Evolutionary conservation across 352 stramenopile genomes (phyloP), one percentile per base, ranked within the genome.

Genomic region (Phytophthora kernoviae): DNA sequence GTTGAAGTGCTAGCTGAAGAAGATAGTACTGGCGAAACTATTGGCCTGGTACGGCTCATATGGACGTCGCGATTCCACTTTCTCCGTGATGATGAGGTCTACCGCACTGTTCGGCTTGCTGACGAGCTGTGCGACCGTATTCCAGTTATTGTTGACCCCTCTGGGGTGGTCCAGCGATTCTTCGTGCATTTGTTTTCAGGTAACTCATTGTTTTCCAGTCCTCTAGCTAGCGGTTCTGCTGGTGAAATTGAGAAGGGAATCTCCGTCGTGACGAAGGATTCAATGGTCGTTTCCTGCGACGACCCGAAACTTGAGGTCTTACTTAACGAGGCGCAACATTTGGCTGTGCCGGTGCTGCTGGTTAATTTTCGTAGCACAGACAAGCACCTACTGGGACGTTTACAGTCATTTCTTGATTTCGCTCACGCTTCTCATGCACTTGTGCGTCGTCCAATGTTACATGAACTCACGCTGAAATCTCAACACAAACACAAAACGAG

Each of bases 151-250:
- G 45, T 87, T 0, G 80, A 90, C 30, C 20, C 42, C 0, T 66
- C 52, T 0, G 79, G 76, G 0, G 34, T 86, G 12, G 37, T 84
- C 0, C 80, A 88, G 62, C 62, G 68, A 8, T 71, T 79, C 26
- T 63, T 90, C 6, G 58, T 87, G 4, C 66, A 81, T 15, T 58
- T 76, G 2, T 88, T 90, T 58, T 85, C 60, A 1, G 76, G 70
- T 0, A 42, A 77, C 11, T 58, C 70, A 4, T 45, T 81, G 9
- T 79, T 80, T 48, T 64, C 70, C 2, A 51, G 49, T 0, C 42
- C 70, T 7, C 37, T 45, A 17, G 50, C 57, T 2, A 67, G 58
- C 36, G 57, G 57, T 15, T 30, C 8, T n/a, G 15, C 27, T 40
- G 49, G 40, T 2, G 49, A 66, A 3, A 40, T 63, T 15, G 55